Conservation (phyloP, 2,329 filamentous ascomycete genomes). For the Golovinomyces cichoracearum region DNA sequence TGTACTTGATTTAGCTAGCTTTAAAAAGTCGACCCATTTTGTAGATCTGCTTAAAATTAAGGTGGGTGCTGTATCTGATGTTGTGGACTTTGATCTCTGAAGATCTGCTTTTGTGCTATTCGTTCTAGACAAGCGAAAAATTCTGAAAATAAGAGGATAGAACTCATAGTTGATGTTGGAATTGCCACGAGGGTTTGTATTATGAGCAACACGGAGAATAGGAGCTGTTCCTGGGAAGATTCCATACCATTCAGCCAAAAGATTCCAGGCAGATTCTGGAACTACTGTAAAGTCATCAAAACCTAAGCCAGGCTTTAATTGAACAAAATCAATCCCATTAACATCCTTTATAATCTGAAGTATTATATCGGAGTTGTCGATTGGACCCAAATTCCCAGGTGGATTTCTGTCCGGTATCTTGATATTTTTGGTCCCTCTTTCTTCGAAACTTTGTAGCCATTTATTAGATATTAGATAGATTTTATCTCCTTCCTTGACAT, state of each 20-base stretch:
- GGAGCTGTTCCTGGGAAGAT: slow-evolving; percentile 40
- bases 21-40: slow-evolving; percentile 49
- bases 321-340: slow-evolving; percentile 33
- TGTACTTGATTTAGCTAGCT: slow-evolving; percentile 40
- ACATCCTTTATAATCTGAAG: slow-evolving; percentile 29
- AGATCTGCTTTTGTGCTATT: slow-evolving; percentile 29
- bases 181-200: slow-evolving; percentile 33
- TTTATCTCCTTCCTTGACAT: slow-evolving; percentile 42
- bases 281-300: slow-evolving; percentile 53
- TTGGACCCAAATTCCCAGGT: slow-evolving; percentile 38
- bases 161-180: slow-evolving; percentile 59
- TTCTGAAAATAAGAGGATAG: slow-evolving; percentile 58
- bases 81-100: slow-evolving; percentile 30
- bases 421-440: slow-evolving; percentile 33
- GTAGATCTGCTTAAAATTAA: slow-evolving; percentile 46
- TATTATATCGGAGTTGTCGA: slow-evolving; percentile 71
- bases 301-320: slow-evolving; percentile 42
- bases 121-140: slow-evolving; percentile 50
- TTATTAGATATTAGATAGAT: slow-evolving; percentile 53
- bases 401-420: slow-evolving; percentile 31
- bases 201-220: slow-evolving; percentile 52
- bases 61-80: slow-evolving; percentile 24
- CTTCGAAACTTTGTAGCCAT: slow-evolving; percentile 53
- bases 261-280: slow-evolving; percentile 54
- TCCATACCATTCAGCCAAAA: slow-evolving; percentile 63